These are phyloP conservation scores for Chrysoporthe puriensis DNA, from an alignment of 2,329 filamentous ascomycete genomes.

Conservation along the genomic window DNA sequence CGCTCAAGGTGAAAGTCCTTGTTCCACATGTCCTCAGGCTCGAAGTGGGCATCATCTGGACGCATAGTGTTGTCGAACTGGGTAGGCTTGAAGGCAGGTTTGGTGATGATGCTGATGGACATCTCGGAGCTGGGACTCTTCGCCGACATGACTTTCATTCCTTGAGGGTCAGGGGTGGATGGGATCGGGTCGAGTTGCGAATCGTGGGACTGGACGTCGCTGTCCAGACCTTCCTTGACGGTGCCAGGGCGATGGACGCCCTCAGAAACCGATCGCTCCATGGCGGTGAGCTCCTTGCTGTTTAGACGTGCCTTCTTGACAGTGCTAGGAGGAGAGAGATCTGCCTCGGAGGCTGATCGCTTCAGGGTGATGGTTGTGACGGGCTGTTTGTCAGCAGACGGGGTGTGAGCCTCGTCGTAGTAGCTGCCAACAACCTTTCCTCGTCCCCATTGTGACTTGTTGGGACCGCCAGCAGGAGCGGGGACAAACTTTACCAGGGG, in stretches of 20 bases:
- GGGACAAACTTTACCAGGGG: no score
- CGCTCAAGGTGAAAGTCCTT: slow-evolving; percentile 10
- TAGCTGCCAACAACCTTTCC: not conserved
- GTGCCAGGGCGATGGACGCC: not conserved
- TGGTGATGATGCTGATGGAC: not conserved
- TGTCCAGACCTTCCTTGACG: not conserved
- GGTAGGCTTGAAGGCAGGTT: not conserved
- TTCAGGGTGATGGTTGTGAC: not conserved
- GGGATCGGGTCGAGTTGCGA: not conserved
- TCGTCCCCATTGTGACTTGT: no score
- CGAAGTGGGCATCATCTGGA: not conserved
- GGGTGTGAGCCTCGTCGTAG: not conserved
- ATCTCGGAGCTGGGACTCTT: no score
- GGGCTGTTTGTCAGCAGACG: not conserved
- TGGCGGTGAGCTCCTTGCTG: not conserved
- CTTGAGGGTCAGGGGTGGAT: not conserved
- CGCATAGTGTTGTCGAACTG: slow-evolving; percentile 4
- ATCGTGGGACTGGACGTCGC: not conserved
- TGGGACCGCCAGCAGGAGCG: not conserved
- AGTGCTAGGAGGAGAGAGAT: not conserved
- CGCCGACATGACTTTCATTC: no score
- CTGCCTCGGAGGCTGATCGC: not conserved
- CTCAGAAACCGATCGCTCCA: not conserved
- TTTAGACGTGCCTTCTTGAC: not conserved
- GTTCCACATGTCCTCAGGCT: not conserved